Evolutionary conservation across 2,329 filamentous ascomycete species (phyloP).

Genomic region (Aspergillus floridensis): DNA sequence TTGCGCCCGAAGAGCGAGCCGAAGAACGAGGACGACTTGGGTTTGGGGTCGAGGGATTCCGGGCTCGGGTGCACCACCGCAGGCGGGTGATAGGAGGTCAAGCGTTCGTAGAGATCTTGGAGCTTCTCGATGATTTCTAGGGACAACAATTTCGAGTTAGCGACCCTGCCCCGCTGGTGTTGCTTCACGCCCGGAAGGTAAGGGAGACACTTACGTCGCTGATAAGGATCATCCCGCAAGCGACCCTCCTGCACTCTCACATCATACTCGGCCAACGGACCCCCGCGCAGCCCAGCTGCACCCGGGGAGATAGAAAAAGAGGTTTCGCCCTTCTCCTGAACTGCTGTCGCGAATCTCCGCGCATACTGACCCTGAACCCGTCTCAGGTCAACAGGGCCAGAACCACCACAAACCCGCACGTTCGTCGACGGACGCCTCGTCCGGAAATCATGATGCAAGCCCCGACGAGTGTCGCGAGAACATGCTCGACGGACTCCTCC

Average conservation of each 20-base stretch:
- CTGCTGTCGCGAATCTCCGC: conserved; percentile 19
- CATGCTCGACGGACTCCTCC: neutral
- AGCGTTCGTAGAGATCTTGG: conserved; percentile 82
- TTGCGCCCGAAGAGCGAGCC: conserved; percentile 44
- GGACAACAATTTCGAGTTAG: neutral
- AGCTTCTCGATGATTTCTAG: conserved; percentile 82
- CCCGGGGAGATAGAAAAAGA: neutral
- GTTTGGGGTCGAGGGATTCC: conserved; percentile 61
- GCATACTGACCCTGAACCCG: conserved; percentile 3
- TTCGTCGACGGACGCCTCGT: neutral
- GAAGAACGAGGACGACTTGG: conserved; percentile 52
- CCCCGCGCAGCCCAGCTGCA: conserved; percentile 37
- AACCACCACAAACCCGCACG: neutral
- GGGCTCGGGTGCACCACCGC: conserved; percentile 73
- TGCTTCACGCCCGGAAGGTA: neutral
- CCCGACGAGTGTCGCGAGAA: neutral
- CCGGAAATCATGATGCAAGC: neutral
- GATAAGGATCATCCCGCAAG: conserved; percentile 83
- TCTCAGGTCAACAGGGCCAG: neutral
- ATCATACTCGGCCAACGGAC: conserved; percentile 87
- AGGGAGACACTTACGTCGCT: conserved; percentile 63
- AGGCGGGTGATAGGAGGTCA: conserved; percentile 70
- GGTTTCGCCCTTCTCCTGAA: conserved; percentile 8
- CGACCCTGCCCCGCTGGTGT: neutral
- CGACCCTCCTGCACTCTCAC: conserved; percentile 69